Base-by-base conservation (phyloP, 768 basidiomycete species). In the Lactifluus echinatus region DNA sequence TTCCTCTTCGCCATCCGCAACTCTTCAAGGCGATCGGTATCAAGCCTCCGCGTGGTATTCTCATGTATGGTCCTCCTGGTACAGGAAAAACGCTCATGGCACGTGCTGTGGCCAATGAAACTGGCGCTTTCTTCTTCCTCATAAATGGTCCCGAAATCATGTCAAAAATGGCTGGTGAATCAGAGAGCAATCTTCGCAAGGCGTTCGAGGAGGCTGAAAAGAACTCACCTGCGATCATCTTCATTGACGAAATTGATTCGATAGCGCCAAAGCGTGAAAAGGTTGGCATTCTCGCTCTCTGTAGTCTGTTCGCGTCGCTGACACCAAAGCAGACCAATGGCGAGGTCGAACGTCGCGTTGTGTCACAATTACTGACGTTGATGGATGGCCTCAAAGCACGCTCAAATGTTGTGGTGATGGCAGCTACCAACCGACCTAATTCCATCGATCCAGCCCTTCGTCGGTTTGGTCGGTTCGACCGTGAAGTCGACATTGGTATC, bases 71-170 rank as follows among this genome's bases (percentile, higher is more conserved):
- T 55, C 95, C 95, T 62, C 95, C 95, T 33, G 96, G 96, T 78
- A 98, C 95, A 21, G 96, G 96, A 79, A 99, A 98, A 77, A 98
- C 96, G 6, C 82, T 99, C 64, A 99, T 99, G 95, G 96, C 96
- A 50, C 87, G 96, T 65, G 96, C 96, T 7, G 96, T 99, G 46
- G 96, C 96, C 62, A 99, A 99, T 70, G 96, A 99, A 74, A 99
- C 96, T 26, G 96, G 96, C 49, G 96, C 96, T 15, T 99, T 99
- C 83, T 99, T 99, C 82, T 99, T 99, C 85, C 76, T 98, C 50
- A 99, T 99, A 75, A 99, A 98, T 68, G 96, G 96, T 53, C 96
- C 96, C 50, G 96, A 99, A 73, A 98, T 99, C 71, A 99, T 99
- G 96, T 91, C 88, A 66, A 98, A 99, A 79, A 99, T 99, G 96